Evolutionary conservation across 768 basidiomycete species (phyloP), one percentile per base, ranked within the genome.

Genomic region (Porpolomopsis calyptriformis): DNA sequence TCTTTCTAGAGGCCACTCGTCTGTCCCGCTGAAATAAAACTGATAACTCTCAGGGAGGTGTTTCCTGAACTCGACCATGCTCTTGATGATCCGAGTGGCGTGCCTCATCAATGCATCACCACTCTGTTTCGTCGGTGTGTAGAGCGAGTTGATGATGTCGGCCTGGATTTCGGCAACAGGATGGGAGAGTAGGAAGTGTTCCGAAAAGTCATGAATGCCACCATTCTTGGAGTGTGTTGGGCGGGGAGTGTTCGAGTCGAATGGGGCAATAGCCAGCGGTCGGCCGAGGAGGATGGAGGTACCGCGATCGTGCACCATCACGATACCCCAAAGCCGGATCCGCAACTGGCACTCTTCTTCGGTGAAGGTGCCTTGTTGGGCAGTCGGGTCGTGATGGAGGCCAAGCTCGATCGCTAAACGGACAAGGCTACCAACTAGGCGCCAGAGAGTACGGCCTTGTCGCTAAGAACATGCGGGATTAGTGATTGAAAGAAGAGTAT

Each of bases 381-480:
- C 71, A 3, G 72, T 82, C 4, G 88, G 88, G 58, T 91, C 86
- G 54, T 91, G 88, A 52, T 91, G 89, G 37, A 91, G 68, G 20
- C 88, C 88, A 2, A 91, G 72, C 62, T 91, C 88, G 52, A 89
- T 78, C 12, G 84, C 74, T 9, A 91, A 71, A 4, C 87, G 80
- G 22, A 90, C 85, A 31, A 91, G 73, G 49, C 81, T 85, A 23
- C 88, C 88, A 44, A 87, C 86, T 12, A 91, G 76, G 44, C 88
- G 83, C 88, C 88, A 91, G 2, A 91, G 67, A 1, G 85, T 83
- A 52, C 86, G 78, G n/a, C 87, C 87, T 74, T 88, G 86, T 53
- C 87, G 79, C 87, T 91, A 55, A 18, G 40, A 26, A 52, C 40
- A 46, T 6, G 22, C 9, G 36, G 16, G n/a, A 35, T 35, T 37